phyloP scores from a whole-genome alignment of 2,329 filamentous ascomycete species.

The Claviceps fusiformis region DNA sequence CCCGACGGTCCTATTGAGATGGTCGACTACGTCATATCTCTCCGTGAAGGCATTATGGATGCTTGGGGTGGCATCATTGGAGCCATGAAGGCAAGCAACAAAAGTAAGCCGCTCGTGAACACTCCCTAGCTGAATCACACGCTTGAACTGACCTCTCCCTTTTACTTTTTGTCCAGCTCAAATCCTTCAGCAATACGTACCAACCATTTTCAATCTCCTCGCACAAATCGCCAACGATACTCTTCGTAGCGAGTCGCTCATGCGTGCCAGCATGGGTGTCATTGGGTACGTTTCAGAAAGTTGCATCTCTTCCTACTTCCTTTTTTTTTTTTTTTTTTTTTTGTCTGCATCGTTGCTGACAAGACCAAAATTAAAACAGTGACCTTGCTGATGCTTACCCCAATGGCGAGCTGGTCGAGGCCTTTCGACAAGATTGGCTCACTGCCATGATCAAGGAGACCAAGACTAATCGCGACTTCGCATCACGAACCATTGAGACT shows the following conservation, averaged over 20 bases:
- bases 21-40: slow-evolving; percentile 88
- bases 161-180: slow-evolving; percentile 35
- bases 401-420: slow-evolving; percentile 68
- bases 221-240: slow-evolving; percentile 66
- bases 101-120: slow-evolving; percentile 44
- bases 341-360: no score
- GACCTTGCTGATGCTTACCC: slow-evolving; percentile 92
- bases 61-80: slow-evolving; percentile 96
- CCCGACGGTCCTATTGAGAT: slow-evolving; percentile 83
- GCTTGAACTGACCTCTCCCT: neutral
- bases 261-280: slow-evolving; percentile 93
- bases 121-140: no score
- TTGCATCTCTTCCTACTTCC: neutral
- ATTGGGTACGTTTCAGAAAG: slow-evolving; percentile 58
- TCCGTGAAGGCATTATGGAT: slow-evolving; percentile 97
- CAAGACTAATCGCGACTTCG: slow-evolving; percentile 76
- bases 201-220: slow-evolving; percentile 77
- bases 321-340: neutral
- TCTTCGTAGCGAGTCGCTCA: slow-evolving; percentile 81
- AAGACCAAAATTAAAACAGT: slow-evolving; percentile 29
- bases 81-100: slow-evolving; percentile 73
- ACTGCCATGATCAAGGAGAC: slow-evolving; percentile 84
- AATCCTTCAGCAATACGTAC: slow-evolving; percentile 62
- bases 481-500: slow-evolving; percentile 75
- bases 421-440: slow-evolving; percentile 86